A percentile compares a stretch with the other conserved stretches of the same genome.
Evolutionary conservation across 208 protist genomes (phyloP).

Genomic region (Porcisia hertigi): DNA sequence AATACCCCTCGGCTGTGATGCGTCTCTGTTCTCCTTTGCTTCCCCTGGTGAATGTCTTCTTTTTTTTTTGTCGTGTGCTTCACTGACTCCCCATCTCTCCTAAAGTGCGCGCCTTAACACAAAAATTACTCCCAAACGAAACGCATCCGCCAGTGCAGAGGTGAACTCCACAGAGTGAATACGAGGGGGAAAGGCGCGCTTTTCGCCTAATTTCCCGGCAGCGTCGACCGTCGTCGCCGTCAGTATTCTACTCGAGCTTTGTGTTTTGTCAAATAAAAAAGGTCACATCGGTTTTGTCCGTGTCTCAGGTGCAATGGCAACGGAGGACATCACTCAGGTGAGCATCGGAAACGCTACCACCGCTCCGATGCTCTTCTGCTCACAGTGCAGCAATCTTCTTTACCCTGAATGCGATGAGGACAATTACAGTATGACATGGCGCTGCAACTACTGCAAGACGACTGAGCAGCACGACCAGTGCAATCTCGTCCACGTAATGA

Average conservation of each 20-base stretch:
- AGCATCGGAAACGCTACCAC: constrained; percentile 46
- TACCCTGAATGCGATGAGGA: constrained; percentile 76
- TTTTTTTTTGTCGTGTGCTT: background rate
- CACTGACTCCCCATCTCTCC: too few relatives aligned
- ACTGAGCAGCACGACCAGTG: constrained; percentile 77
- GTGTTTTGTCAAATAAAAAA: constrained; percentile 12
- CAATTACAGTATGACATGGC: constrained; percentile 72
- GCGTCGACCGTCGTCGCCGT: background rate
- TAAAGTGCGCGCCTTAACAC: too few relatives aligned
- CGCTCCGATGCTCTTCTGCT: constrained; percentile 90
- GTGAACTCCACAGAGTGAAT: too few relatives aligned
- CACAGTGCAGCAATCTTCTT: constrained; percentile 84
- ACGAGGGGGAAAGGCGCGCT: too few relatives aligned
- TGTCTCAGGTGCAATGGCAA: constrained; percentile 19
- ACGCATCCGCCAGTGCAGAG: too few relatives aligned
- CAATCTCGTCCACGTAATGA: constrained; percentile 89
- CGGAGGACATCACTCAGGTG: constrained; percentile 12
- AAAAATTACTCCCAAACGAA: too few relatives aligned
- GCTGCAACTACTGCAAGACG: constrained; percentile 86
- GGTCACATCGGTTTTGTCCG: background rate
- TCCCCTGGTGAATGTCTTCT: background rate
- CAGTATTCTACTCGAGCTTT: background rate
- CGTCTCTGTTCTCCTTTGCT: background rate
- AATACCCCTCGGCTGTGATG: too few relatives aligned
- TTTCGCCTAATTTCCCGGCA: background rate